These are phyloP conservation scores for Cyanidioschyzon merolae DNA, from an alignment of 23 red algal species.

Conservation along the genomic window DNA sequence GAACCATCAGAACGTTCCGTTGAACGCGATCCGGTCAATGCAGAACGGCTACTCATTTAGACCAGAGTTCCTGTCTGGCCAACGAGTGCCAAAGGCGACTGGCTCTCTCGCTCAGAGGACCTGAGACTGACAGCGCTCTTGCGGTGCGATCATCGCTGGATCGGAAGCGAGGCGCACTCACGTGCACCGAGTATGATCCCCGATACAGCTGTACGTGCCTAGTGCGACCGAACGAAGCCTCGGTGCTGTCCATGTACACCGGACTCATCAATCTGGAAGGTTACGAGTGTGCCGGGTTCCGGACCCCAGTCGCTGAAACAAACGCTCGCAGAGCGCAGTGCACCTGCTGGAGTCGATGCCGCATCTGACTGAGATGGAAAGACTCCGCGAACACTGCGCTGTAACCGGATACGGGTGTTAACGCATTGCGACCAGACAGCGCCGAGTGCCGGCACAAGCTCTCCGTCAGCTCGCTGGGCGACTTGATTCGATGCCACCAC, in stretches of 20 bases:
- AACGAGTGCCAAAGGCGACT: too few relatives aligned
- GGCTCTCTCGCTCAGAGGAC: not conserved
- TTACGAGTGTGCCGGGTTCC: not conserved
- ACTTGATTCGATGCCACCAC: not conserved
- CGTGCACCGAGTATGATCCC: too few relatives aligned
- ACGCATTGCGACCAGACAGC: conserved; percentile 2
- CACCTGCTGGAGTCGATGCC: not conserved
- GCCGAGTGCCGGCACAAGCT: not conserved
- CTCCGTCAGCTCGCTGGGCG: not conserved
- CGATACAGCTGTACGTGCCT: too few relatives aligned
- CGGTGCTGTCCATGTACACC: too few relatives aligned
- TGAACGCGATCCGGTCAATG: too few relatives aligned
- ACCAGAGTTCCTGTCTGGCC: too few relatives aligned
- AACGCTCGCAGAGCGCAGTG: not conserved
- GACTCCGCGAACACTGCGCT: not conserved
- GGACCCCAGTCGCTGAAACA: not conserved
- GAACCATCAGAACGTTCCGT: too few relatives aligned
- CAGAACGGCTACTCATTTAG: not conserved
- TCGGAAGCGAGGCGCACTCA: too few relatives aligned
- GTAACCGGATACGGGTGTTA: not conserved
- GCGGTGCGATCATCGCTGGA: too few relatives aligned
- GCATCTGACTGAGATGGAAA: not conserved
- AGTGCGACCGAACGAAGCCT: too few relatives aligned
- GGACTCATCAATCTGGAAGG: not conserved
- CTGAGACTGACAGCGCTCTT: not conserved